A percentile compares a stretch with the other conserved stretches of the same genome.
These are phyloP conservation scores for Jimgerdemannia flammicorona DNA, from an alignment of 192 early-diverging fungal species.

Conservation along the genomic window DNA sequence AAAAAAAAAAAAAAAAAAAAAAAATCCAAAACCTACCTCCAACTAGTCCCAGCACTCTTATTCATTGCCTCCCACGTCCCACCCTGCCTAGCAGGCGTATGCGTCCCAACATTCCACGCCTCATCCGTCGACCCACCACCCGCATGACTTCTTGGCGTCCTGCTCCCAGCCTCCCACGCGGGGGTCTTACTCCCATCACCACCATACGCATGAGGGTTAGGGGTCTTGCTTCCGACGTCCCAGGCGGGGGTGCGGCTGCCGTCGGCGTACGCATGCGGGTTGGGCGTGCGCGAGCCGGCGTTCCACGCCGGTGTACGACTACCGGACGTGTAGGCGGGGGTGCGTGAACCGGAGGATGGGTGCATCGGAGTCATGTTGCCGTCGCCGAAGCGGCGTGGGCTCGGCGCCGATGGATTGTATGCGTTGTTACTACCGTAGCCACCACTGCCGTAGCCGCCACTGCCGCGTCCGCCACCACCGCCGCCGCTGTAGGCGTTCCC, in stretches of 20 bases:
- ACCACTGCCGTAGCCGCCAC: conserved; percentile 19
- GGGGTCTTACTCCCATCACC: conserved; percentile 42
- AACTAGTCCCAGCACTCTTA: background rate
- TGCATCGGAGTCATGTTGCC: conserved; percentile 47
- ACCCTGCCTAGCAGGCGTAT: conserved; percentile 69
- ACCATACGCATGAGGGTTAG: conserved; percentile 36
- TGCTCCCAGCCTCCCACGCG: conserved; percentile 58
- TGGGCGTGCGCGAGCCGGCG: conserved; percentile 50
- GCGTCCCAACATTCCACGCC: conserved; percentile 30
- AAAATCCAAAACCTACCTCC: background rate
- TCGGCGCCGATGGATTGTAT: conserved; percentile 18
- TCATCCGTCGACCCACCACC: conserved; percentile 2
- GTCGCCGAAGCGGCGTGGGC: conserved; percentile 32
- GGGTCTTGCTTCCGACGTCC: conserved; percentile 51
- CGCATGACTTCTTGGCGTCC: conserved; percentile 43
- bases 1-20: no score
- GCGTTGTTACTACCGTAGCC: conserved; percentile 10
- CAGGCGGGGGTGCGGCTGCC: conserved; percentile 50
- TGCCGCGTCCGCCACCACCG: conserved; percentile 2
- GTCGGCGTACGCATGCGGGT: conserved; percentile 18
- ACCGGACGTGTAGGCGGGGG: conserved; percentile 37
- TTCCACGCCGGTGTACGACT: conserved; percentile 55
- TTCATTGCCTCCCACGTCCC: conserved; percentile 21
- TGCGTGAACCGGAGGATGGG: conserved; percentile 30
- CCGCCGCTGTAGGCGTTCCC: conserved; percentile 2